phyloP scores from a whole-genome alignment of 2,329 filamentous ascomycete genomes.

The Penicillium aurantiogriseum region DNA sequence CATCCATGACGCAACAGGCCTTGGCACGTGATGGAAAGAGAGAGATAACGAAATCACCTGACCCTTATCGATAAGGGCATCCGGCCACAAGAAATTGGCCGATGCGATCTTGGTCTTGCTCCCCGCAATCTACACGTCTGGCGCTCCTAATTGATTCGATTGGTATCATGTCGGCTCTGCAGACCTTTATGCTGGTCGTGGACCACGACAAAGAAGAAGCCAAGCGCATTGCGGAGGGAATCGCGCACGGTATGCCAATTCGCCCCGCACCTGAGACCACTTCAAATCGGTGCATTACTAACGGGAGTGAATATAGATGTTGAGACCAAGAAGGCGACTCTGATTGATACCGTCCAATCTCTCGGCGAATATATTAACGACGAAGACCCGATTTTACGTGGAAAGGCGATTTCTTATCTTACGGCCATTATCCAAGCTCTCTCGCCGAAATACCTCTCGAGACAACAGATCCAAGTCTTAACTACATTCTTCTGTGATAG shows the following conservation, averaged over 20 bases:
- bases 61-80: constrained; percentile 35
- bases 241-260: constrained; percentile 42
- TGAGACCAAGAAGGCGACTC: constrained; percentile 58
- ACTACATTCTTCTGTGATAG: constrained; percentile 65
- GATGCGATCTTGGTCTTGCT: constrained; percentile 12
- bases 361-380: constrained; percentile 67
- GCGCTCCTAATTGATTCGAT: constrained; percentile 17
- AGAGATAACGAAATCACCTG: constrained; percentile 25
- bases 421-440: constrained; percentile 48
- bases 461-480: constrained; percentile 62
- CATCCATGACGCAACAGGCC: constrained; percentile 23
- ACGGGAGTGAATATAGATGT: constrained; percentile 47
- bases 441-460: constrained; percentile 55
- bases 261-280: constrained; percentile 10
- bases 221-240: constrained; percentile 43
- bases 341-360: constrained; percentile 62
- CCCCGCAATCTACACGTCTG: constrained; percentile 10
- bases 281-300: constrained; percentile 11
- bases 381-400: constrained; percentile 59
- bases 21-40: constrained; percentile 20
- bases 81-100: constrained; percentile 25
- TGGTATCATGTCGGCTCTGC: constrained; percentile 47
- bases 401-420: constrained; percentile 55
- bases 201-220: constrained; percentile 49
- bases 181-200: constrained; percentile 49